Evolutionary conservation across 176 grass and related monocot genomes (phyloP), one percentile per base, ranked within the genome.

Genomic region (Carex scoparia): DNA sequence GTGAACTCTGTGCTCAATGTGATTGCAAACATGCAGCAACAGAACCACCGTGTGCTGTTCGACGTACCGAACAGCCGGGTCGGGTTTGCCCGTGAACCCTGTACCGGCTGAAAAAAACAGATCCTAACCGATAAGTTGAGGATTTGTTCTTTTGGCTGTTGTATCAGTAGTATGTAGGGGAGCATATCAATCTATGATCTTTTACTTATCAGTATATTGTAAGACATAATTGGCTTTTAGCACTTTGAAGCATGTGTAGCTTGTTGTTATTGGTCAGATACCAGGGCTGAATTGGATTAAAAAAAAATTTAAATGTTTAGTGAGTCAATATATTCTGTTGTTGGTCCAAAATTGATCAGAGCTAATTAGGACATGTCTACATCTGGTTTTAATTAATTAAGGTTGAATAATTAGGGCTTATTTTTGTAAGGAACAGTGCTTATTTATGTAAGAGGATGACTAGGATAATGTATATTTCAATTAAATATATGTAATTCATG

Each of bases 21-120:
- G 80, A 85, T 97, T 71, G 94, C 89, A 1, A 97, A 89, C 46
- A 92, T 97, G 94, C 94, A 97, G 85, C 94, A 97, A 87, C 94
- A 97, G 89, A 97, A 97, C 89, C 92, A 97, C 84, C 86, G 94
- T 49, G 31, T 97, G 10, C 85, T 97, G 9, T 97, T 97, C 84
- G 94, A 97, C 74, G 68, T 94, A 80, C 92, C 94, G 77, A 94
- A 94, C 13, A 46, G 85, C 1, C 87, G 90, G 63, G 80, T 94
- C 27, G 92, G 94, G 9, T 92, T 97, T 84, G 83, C 94, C 5
- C 92, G 92, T 46, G 92, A 94, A 85, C 68, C 28, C 4, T 97
- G 94, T 88, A 97, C 88, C 35, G 18, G 77, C 16, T 79, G 70
- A 27, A 37, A 79, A 23, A 23, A 27, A 1, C 8, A 28, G 61